Evolutionary conservation across 345 rosid species (phyloP), one percentile per base, ranked within the genome.

Genomic region (Eucalyptus marginata): DNA sequence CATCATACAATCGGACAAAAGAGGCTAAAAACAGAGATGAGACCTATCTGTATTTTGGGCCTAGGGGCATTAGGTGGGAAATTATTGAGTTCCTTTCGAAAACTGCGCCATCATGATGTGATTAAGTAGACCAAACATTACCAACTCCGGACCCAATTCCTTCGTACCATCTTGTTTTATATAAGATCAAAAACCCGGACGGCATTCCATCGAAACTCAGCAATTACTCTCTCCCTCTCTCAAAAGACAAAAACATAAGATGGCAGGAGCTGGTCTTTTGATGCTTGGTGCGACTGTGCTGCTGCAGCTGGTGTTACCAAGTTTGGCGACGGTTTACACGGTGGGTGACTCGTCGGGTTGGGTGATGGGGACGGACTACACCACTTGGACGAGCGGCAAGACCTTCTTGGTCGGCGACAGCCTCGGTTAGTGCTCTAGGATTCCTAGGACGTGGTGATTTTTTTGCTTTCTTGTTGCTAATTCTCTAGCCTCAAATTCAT

Each of bases 291-390:
- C 90, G 13, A 88, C 90, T 86, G 86, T 94, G 49, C 83, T 90
- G 49, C 86, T 93, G 90, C 90, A 89, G n/a, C 90, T 91, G 90
- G 93, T 71, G 43, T 91, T 88, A 71, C 95, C 95, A 27, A 90
- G 92, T 88, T 90, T 90, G 83, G 96, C 96, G 31, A 93, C 95
- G 6, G 95, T 88, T 89, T 95, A 95, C 92, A 95, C 96, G 5
- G 96, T 97, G 6, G 98, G 96, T 66, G 97, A 94, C 87, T 31
- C 92, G 31, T 10, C 87, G 29, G 97, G 97, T 68, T 97, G 99
- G 99, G 88, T 94, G 50, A 87, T 92, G 51, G 96, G 99, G 43
- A 33, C 59, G 13, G 98, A 95, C 89, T 97, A 97, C 87, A 89
- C 86, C 91, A 93, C 96, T 14, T 94, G 97, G 96, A 81, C 96